Base-by-base conservation (phyloP, 805 yeast species). In the Hanseniaspora clermontiae region DNA sequence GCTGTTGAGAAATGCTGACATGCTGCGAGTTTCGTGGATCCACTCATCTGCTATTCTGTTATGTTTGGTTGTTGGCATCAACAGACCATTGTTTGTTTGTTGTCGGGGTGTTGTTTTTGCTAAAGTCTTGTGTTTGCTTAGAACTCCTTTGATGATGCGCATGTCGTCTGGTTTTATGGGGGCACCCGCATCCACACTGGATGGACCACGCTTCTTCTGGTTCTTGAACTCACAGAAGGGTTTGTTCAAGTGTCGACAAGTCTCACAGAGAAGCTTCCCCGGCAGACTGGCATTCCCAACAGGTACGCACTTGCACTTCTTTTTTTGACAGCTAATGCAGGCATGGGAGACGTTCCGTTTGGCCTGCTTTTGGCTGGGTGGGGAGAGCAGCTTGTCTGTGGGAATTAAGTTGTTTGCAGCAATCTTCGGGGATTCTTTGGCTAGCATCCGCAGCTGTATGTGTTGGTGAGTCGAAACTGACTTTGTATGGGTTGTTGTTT, bases 251-350 rank as follows among this genome's bases (percentile, higher is more conserved):
- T 53, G 42, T n/a, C 17, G 17, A 20, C 57, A 53, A 8, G n/a
- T 19, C 24, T 53, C 38, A 20, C 57, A 53, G 14, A 36, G 9
- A 2, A 40, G 20, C 27, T 39, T 29, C 9, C 39, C 56, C 27
- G 49, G 29, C 4, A 31, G 1, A 10, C 17, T 20, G 19, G 20
- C 17, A n/a, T 31, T 38, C 7, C 5, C 27, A 12, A 38, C 27
- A 8, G 40, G 46, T 4, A 53, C 20, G n/a, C 57, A 53, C 29
- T 53, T 53, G 36, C 57, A 53, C 20, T 46, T 53, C 38, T 53
- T 53, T 19, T 29, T 32, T 14, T 53, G 57, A 17, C 57, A 53
- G 9, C 40, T 46, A 2, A 46, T 24, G 17, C 57, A 53, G 12
- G 57, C 57, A 39, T 53, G 57, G 1, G 57, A 38, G 4, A 42